Conservation (phyloP, 306 rosid genomes). For the Cicer chorassanicum region DNA sequence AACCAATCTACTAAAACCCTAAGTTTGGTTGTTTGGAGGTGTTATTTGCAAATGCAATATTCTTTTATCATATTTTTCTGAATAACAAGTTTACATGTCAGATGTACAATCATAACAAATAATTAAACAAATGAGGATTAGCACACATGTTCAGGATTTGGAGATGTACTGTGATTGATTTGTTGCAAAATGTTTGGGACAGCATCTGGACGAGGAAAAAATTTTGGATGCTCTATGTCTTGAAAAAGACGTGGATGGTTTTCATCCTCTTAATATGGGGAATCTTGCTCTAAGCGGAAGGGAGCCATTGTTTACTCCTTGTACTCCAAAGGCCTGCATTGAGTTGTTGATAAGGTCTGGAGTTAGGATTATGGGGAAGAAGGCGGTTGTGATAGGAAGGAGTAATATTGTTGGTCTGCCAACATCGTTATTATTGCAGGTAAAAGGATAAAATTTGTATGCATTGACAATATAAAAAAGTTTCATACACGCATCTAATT, state of each 20-base stretch:
- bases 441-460: slow-evolving; percentile 1
- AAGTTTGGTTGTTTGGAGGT: slow-evolving; percentile 5
- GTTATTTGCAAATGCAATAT: slow-evolving; percentile 33
- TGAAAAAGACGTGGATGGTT: slow-evolving; percentile 93
- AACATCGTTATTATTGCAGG: slow-evolving; percentile 86
- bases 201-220: slow-evolving; percentile 82
- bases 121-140: slow-evolving; percentile 45
- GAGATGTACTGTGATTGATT: slow-evolving; percentile 53
- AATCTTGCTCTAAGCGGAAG: slow-evolving; percentile 84
- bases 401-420: slow-evolving; percentile 94
- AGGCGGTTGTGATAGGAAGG: slow-evolving; percentile 87
- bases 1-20: not conserved
- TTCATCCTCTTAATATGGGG: slow-evolving; percentile 85
- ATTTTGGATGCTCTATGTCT: slow-evolving; percentile 62
- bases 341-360: slow-evolving; percentile 90
- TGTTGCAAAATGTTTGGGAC: slow-evolving; percentile 57
- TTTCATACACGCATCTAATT: not conserved
- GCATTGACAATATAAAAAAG: not conserved
- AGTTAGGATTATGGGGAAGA: slow-evolving; percentile 75
- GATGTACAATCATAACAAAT: slow-evolving; percentile 32
- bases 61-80: slow-evolving; percentile 12
- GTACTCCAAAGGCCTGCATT: slow-evolving; percentile 91
- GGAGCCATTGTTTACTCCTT: slow-evolving; percentile 88
- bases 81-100: not conserved
- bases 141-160: slow-evolving; percentile 47